phyloP scores from a whole-genome alignment of 768 basidiomycete species.

The Mycena leptocephala region DNA sequence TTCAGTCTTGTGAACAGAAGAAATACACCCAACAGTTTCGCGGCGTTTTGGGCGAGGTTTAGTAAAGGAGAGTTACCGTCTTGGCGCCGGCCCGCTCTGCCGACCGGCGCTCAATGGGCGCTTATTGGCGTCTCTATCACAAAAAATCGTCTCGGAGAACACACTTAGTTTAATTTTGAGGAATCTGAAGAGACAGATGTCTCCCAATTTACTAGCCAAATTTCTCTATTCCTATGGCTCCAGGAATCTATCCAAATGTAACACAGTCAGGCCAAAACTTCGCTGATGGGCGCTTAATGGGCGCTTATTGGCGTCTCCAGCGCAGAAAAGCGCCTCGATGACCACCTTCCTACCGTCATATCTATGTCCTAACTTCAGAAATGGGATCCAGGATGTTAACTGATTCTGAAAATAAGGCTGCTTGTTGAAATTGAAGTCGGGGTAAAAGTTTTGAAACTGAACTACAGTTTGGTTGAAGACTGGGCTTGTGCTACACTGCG shows the following conservation, averaged over 20 bases:
- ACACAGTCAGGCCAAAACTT: not conserved
- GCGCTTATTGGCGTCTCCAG: not conserved
- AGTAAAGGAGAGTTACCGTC: not conserved
- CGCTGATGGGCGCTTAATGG: not conserved
- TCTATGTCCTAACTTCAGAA: not conserved
- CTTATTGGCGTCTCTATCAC: not conserved
- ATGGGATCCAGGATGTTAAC: not conserved
- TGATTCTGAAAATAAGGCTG: not conserved
- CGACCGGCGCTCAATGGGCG: not conserved
- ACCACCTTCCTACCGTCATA: not conserved
- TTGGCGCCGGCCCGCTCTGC: not conserved
- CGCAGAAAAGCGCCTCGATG: not conserved
- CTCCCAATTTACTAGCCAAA: not conserved
- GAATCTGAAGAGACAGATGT: not conserved
- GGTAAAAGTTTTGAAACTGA: not conserved
- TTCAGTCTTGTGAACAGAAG: too few relatives aligned
- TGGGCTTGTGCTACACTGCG: not conserved
- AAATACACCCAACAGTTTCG: too few relatives aligned
- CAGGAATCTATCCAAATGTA: not conserved
- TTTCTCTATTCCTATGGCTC: not conserved
- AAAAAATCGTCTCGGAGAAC: not conserved
- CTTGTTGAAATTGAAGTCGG: not conserved
- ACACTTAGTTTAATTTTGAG: not conserved
- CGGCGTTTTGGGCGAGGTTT: too few relatives aligned
- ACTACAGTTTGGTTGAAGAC: not conserved